phyloP scores from a whole-genome alignment of 495 filamentous ascomycete genomes.

The Tuber brumale region DNA sequence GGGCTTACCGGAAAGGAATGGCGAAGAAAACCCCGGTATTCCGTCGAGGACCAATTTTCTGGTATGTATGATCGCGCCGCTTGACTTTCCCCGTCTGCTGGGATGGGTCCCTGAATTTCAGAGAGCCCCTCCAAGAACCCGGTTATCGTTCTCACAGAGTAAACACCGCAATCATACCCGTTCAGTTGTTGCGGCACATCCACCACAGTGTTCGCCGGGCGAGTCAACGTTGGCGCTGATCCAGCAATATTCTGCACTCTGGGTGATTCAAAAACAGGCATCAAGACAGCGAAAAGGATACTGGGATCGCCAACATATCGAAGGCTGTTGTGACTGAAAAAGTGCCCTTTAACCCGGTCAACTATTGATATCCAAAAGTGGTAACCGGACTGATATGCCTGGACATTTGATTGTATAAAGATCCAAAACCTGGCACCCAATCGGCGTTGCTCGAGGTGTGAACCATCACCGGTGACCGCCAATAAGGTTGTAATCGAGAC shows the following conservation, averaged over 20 bases:
- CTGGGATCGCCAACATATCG: background rate
- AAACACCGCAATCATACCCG: constrained; percentile 18
- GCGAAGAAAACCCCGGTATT: background rate
- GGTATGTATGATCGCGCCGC: background rate
- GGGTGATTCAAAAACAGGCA: background rate
- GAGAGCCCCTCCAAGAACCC: constrained; percentile 1
- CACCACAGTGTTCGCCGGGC: background rate
- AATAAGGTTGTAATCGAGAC: background rate
- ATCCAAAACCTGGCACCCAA: constrained; percentile 12
- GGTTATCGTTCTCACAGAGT: background rate
- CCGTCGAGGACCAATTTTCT: background rate
- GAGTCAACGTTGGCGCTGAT: background rate
- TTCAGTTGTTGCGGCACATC: constrained; percentile 8
- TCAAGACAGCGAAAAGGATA: background rate
- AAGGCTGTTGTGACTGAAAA: background rate
- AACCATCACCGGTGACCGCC: background rate
- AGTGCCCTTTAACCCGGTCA: constrained; percentile 3
- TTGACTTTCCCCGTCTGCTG: background rate
- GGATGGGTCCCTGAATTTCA: background rate
- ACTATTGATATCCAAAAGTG: constrained; percentile 5
- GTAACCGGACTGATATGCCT: background rate
- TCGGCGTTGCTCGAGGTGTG: background rate
- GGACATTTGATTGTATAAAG: constrained; percentile 11
- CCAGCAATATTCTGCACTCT: background rate
- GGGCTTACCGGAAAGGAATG: background rate